phyloP scores from a whole-genome alignment of 1,139 yeast genomes.

The Nakaseomyces nivariensis region DNA sequence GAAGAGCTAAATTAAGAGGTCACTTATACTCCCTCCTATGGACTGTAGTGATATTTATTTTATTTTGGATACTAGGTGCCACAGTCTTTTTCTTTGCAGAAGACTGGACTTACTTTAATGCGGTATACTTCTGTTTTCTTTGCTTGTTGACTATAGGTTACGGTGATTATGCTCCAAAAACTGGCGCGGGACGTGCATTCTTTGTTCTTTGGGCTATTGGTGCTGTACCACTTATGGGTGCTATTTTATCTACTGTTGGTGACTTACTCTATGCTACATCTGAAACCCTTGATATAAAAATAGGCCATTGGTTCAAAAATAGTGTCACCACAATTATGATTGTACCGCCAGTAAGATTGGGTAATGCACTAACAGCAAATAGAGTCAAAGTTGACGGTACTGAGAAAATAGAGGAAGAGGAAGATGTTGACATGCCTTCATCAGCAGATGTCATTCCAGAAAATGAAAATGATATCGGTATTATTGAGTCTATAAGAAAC shows the following conservation, averaged over 20 bases:
- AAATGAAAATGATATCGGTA: conserved; percentile 3
- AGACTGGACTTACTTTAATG: conserved; percentile 58
- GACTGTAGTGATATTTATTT: conserved; percentile 40
- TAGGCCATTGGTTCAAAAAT: conserved; percentile 11
- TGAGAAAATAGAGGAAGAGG: not conserved
- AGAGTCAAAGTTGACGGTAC: conserved; percentile 6
- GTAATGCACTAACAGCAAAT: not conserved
- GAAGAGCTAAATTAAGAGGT: conserved; percentile 30
- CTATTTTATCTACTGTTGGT: conserved; percentile 61
- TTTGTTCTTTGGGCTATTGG: conserved; percentile 71
- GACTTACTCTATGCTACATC: conserved; percentile 41
- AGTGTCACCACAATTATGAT: conserved; percentile 4
- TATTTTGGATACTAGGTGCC: conserved; percentile 68
- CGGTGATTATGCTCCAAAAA: conserved; percentile 60
- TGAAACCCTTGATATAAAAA: conserved; percentile 16
- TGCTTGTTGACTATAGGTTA: conserved; percentile 77
- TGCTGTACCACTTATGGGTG: conserved; percentile 84
- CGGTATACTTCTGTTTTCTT: conserved; percentile 62
- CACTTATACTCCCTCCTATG: conserved; percentile 31
- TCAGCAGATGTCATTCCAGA: conserved; percentile 7
- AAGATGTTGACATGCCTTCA: conserved; percentile 3
- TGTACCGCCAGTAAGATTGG: not conserved
- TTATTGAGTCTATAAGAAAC: conserved; percentile 7
- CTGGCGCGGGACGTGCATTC: conserved; percentile 59
- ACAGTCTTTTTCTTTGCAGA: conserved; percentile 49